A percentile compares a stretch with the other conserved stretches of the same genome.
Conservation (phyloP, 2,329 filamentous ascomycete species). For the Sporothrix brunneoviolacea region DNA sequence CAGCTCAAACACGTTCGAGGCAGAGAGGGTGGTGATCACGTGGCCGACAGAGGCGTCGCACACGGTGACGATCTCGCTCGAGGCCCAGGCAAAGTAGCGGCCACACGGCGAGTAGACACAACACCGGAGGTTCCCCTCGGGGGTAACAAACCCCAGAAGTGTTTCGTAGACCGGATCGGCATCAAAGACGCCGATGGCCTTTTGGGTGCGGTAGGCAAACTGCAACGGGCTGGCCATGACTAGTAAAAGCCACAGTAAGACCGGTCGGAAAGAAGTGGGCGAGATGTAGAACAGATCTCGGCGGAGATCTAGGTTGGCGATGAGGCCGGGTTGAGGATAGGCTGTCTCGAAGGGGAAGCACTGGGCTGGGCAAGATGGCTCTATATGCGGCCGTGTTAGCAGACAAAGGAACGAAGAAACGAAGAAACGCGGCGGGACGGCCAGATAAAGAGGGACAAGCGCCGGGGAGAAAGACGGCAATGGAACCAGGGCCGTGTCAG, state of each 20-base stretch:
- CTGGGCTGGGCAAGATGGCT: no score
- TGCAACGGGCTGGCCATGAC: constrained; percentile 90
- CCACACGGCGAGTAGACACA: constrained; percentile 94
- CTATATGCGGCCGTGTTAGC: no score
- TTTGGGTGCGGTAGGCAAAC: constrained; percentile 95
- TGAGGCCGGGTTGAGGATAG: not conserved
- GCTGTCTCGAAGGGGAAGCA: not conserved
- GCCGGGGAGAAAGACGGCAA: no score
- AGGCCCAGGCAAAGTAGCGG: constrained; percentile 92
- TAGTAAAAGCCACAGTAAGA: constrained; percentile 74
- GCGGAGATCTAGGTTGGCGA: no score
- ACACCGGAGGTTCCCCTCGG: constrained; percentile 90
- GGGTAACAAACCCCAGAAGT: constrained; percentile 75
- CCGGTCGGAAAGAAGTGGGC: constrained; percentile 18
- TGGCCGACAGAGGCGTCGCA: constrained; percentile 73
- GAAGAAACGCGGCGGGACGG: no score
- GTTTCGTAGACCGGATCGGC: constrained; percentile 81
- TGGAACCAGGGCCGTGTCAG: no score
- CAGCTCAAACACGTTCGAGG: constrained; percentile 85
- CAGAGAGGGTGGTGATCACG: constrained; percentile 65
- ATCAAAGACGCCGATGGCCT: constrained; percentile 90
- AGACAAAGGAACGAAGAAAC: no score
- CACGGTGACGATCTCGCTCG: constrained; percentile 77
- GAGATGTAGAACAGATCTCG: not conserved
- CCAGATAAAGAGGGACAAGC: no score